Percentiles rank a stretch among this genome's conserved stretches.
phyloP scores from a whole-genome alignment of 148 eudicot species.

The Nepenthes mirabilis region DNA sequence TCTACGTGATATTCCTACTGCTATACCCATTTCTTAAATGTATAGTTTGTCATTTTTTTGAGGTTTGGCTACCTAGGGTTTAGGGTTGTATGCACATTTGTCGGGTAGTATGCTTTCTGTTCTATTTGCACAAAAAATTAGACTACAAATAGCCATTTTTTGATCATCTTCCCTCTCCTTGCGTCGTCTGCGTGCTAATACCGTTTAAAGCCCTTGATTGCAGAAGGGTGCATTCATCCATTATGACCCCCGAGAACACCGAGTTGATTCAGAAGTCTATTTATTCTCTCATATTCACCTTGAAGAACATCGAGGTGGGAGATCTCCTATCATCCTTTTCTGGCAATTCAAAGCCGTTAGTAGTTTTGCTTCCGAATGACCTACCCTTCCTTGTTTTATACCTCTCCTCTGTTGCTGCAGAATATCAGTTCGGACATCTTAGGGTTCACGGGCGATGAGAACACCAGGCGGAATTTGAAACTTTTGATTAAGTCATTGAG shows the following conservation, averaged over 20 bases:
- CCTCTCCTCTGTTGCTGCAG: slow-evolving; percentile 24
- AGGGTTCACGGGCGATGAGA: slow-evolving; percentile 90
- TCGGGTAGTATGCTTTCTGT: no score
- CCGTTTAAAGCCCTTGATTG: slow-evolving; percentile 3
- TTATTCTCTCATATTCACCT: slow-evolving; percentile 63
- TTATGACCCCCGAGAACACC: slow-evolving; percentile 87
- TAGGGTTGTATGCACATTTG: no score
- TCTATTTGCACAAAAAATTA: no score
- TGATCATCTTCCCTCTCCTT: no score
- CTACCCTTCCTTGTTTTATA: neutral
- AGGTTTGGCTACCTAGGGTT: no score
- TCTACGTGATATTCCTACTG: no score
- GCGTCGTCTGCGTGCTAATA: neutral
- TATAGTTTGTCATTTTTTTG: no score
- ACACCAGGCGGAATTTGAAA: slow-evolving; percentile 70
- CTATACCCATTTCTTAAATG: no score
- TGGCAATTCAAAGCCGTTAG: neutral
- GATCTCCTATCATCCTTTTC: neutral
- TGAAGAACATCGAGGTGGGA: slow-evolving; percentile 79
- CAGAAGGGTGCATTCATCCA: slow-evolving; percentile 69
- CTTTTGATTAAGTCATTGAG: slow-evolving; percentile 88
- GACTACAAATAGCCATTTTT: no score
- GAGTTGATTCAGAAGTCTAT: slow-evolving; percentile 87
- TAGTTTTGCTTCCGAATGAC: neutral
- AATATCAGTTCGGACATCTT: slow-evolving; percentile 71